phyloP scores from a whole-genome alignment of 2,329 filamentous ascomycete species.

The Dactylellina drechsleri region DNA sequence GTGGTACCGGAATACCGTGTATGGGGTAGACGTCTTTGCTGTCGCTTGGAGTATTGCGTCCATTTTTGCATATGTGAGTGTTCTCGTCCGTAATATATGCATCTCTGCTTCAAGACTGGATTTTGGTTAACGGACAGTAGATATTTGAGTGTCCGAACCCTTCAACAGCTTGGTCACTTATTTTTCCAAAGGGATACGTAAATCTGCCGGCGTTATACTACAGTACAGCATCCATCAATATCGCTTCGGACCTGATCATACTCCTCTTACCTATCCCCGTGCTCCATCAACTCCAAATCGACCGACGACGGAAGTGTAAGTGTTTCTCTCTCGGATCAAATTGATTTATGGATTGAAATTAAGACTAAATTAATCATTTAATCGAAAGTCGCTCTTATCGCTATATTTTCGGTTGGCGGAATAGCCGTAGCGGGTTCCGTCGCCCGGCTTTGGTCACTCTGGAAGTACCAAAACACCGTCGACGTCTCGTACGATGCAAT shows the following conservation, averaged over 20 bases:
- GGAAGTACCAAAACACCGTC: constrained; percentile 41
- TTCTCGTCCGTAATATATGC: background rate
- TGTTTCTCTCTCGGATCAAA: too few species aligned
- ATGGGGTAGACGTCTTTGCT: constrained; percentile 60
- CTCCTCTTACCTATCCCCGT: constrained; percentile 65
- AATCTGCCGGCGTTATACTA: constrained; percentile 62
- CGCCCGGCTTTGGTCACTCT: constrained; percentile 41
- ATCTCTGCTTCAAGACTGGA: background rate
- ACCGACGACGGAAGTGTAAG: constrained; percentile 60
- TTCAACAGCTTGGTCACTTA: constrained; percentile 57
- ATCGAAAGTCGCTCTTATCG: constrained; percentile 18
- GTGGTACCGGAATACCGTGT: constrained; percentile 58
- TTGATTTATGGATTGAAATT: too few species aligned
- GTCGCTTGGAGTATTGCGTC: constrained; percentile 59
- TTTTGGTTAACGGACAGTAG: constrained; percentile 25
- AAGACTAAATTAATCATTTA: background rate
- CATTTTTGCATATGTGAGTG: constrained; percentile 59
- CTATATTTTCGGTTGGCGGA: constrained; percentile 33
- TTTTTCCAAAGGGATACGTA: constrained; percentile 60
- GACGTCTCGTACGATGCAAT: constrained; percentile 53
- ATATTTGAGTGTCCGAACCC: constrained; percentile 59
- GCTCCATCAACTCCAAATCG: constrained; percentile 65
- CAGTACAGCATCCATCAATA: constrained; percentile 64
- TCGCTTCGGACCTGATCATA: constrained; percentile 65
- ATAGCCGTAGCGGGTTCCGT: constrained; percentile 39